These are phyloP conservation scores for Lactifluus subvellereus DNA, from an alignment of 768 basidiomycete species.

Conservation along the genomic window DNA sequence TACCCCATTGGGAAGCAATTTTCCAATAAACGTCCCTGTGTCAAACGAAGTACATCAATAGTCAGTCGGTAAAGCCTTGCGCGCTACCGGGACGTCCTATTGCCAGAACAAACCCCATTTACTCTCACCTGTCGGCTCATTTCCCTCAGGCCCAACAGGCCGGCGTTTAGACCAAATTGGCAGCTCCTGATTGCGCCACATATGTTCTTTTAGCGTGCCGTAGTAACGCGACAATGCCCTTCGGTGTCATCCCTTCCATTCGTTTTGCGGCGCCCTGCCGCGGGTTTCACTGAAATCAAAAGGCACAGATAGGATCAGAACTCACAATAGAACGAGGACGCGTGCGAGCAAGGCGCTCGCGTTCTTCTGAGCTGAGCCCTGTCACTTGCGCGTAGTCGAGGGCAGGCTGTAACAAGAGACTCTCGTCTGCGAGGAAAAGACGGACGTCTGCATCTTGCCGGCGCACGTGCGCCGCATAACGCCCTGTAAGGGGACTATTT, in stretches of 20 bases:
- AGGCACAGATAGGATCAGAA: background rate
- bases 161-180: constrained; percentile 1
- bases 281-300: background rate
- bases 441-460: constrained; percentile 75
- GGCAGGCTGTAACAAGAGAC: constrained; percentile 56
- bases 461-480: constrained; percentile 54
- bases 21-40: constrained; percentile 9
- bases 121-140: constrained; percentile 1
- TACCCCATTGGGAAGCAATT: constrained; percentile 10
- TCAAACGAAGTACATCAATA: constrained; percentile 7
- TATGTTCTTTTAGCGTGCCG: constrained; percentile 48
- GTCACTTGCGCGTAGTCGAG: constrained; percentile 63
- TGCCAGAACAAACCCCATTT: constrained; percentile 12
- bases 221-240: constrained; percentile 61
- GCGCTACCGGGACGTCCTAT: constrained; percentile 4
- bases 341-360: constrained; percentile 53
- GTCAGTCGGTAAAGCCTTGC: constrained; percentile 10
- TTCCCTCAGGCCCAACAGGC: background rate
- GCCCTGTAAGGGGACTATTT: constrained; percentile 36
- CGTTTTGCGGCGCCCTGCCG: constrained; percentile 84
- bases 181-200: constrained; percentile 8
- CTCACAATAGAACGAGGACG: constrained; percentile 65
- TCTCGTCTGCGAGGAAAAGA: constrained; percentile 71
- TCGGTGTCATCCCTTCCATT: constrained; percentile 92
- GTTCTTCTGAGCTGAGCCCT: constrained; percentile 73